Percentiles rank a stretch among this genome's conserved stretches.
Evolutionary conservation across 208 protist genomes (phyloP).

Genomic region (Spongospora subterranea): DNA sequence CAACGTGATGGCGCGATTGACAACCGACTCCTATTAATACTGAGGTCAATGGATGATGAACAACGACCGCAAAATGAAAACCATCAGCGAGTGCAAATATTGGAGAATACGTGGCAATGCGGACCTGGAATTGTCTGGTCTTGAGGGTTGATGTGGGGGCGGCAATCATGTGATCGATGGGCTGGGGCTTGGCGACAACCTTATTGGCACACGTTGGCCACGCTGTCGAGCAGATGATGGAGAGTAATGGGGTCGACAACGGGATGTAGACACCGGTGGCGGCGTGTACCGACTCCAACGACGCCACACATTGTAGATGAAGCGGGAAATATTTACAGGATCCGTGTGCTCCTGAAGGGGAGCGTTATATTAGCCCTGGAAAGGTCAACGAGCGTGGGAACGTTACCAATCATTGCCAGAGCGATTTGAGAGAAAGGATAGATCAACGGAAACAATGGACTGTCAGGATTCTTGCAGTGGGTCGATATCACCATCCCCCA

Average conservation of each 20-base stretch:
- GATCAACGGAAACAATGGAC: background rate
- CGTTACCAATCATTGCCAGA: constrained; percentile 13
- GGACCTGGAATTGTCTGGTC: constrained; percentile 2
- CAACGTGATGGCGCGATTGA: constrained; percentile 25
- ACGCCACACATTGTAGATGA: background rate
- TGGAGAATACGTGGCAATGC: no score
- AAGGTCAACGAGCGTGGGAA: background rate
- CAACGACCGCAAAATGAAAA: no score
- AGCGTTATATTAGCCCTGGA: background rate
- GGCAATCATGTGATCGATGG: constrained; percentile 37
- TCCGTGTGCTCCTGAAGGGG: background rate
- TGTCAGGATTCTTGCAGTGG: background rate
- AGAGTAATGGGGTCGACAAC: background rate
- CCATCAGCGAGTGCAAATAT: no score
- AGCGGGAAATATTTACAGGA: constrained; percentile 28
- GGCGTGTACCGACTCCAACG: background rate
- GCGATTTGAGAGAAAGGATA: constrained; percentile 53
- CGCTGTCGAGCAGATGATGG: background rate
- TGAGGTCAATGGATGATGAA: no score
- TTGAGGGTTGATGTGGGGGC: background rate
- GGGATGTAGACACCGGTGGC: constrained; percentile 2
- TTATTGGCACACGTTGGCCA: background rate
- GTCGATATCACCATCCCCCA: background rate
- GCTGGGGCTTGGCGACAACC: background rate
- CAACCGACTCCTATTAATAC: no score